phyloP scores from a whole-genome alignment of 129 eudicot genomes.

The Deinandra increscens region DNA sequence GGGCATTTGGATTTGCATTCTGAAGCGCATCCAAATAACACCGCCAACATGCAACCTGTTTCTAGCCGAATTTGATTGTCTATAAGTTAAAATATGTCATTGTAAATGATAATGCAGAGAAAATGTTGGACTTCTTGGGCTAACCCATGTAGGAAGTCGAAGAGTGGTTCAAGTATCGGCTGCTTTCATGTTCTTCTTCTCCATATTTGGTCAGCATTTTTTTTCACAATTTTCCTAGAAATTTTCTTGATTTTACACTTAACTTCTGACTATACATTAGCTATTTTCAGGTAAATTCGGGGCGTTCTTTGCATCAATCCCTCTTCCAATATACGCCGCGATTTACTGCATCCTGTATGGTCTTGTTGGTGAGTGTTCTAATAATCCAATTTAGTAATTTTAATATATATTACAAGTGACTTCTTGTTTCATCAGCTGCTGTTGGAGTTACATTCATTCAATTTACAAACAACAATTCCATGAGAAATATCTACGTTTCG shows the following conservation, averaged over 20 bases:
- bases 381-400: neutral
- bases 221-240: neutral
- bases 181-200: slow-evolving; percentile 94
- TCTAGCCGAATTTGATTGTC: neutral
- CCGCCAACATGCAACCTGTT: neutral
- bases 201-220: slow-evolving; percentile 71
- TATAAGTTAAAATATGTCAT: neutral
- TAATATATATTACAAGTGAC: slow-evolving; percentile 5
- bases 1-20: neutral
- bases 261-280: slow-evolving; percentile 10
- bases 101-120: slow-evolving; percentile 53
- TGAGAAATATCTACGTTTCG: slow-evolving; percentile 84
- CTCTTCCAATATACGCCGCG: slow-evolving; percentile 86
- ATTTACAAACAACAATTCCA: slow-evolving; percentile 78
- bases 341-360: slow-evolving; percentile 83
- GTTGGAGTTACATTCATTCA: slow-evolving; percentile 80
- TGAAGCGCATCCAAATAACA: neutral
- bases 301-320: slow-evolving; percentile 93
- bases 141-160: slow-evolving; percentile 94
- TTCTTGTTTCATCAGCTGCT: slow-evolving; percentile 59
- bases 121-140: slow-evolving; percentile 92
- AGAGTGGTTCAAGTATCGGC: slow-evolving; percentile 93
- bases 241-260: neutral
- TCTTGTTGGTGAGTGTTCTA: slow-evolving; percentile 73
- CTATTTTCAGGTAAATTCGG: slow-evolving; percentile 82